A percentile compares a stretch with the other conserved stretches of the same genome.
Evolutionary conservation across 2,329 filamentous ascomycete species (phyloP).

Genomic region (Pseudocercospora musae): DNA sequence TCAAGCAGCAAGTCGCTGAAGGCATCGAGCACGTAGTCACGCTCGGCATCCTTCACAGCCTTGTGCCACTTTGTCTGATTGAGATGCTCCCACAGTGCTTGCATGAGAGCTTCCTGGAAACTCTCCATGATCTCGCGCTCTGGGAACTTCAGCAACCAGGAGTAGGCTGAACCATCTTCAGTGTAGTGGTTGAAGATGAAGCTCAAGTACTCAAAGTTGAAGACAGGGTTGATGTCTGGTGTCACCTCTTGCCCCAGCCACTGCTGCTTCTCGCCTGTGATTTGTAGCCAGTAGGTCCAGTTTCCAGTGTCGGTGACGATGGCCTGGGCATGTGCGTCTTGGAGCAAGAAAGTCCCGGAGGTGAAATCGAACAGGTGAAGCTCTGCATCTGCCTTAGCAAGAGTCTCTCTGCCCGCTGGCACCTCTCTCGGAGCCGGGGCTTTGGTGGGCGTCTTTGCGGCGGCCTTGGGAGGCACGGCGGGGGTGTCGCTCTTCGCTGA

Average conservation of each 20-base stretch:
- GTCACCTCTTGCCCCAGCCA: slow-evolving; percentile 85
- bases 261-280: slow-evolving; percentile 69
- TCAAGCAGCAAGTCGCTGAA: slow-evolving; percentile 95
- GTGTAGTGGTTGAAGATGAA: slow-evolving; percentile 99
- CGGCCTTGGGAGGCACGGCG: slow-evolving; percentile 35
- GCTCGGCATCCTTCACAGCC: slow-evolving; percentile 77
- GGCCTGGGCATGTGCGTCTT: slow-evolving; percentile 71
- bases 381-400: slow-evolving; percentile 74
- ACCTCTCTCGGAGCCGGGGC: slow-evolving; percentile 59
- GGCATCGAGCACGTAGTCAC: slow-evolving; percentile 90
- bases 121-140: slow-evolving; percentile 75
- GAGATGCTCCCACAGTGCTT: slow-evolving; percentile 92
- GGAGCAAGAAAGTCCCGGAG: slow-evolving; percentile 76
- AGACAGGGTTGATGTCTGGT: slow-evolving; percentile 93
- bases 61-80: slow-evolving; percentile 94
- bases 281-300: slow-evolving; percentile 95
- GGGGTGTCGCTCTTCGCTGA: slow-evolving; percentile 29
- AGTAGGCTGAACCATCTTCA: slow-evolving; percentile 83
- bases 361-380: slow-evolving; percentile 91
- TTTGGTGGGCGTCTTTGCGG: slow-evolving; percentile 48
- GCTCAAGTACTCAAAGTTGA: slow-evolving; percentile 98
- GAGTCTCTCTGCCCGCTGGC: slow-evolving; percentile 68
- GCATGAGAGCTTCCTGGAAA: slow-evolving; percentile 93
- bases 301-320: slow-evolving; percentile 80
- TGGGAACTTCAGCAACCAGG: slow-evolving; percentile 91